phyloP scores from a whole-genome alignment of 169 alveolate genomes.

The Pseudocohnilembus persalinus region DNA sequence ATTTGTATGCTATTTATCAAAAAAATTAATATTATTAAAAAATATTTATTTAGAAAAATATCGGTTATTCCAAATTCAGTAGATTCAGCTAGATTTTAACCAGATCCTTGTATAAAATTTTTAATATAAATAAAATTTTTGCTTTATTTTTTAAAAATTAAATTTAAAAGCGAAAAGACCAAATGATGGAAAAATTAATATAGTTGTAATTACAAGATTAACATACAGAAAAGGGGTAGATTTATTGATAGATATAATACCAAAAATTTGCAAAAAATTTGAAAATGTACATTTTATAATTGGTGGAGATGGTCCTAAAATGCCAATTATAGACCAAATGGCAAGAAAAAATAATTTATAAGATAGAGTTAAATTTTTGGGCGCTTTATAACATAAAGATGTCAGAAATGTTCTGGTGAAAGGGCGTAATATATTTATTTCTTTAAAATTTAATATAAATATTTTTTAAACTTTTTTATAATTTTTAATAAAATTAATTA shows the following conservation, averaged over 20 bases:
- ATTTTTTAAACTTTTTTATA: too few species aligned
- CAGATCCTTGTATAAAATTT: conserved; percentile 63
- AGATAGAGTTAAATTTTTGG: conserved; percentile 90
- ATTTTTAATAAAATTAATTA: background rate
- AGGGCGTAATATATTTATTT: conserved; percentile 82
- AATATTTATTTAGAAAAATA: too few species aligned
- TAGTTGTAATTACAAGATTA: conserved; percentile 95
- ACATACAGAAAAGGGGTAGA: conserved; percentile 98
- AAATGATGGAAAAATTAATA: conserved; percentile 76
- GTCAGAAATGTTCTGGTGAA: conserved; percentile 93
- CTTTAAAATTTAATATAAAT: background rate
- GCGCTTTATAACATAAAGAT: conserved; percentile 91
- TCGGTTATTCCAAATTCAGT: conserved; percentile 92
- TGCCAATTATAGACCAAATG: conserved; percentile 92
- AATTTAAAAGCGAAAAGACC: conserved; percentile 29
- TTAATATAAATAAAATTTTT: too few species aligned
- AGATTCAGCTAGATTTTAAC: conserved; percentile 83
- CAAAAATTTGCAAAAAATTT: conserved; percentile 92
- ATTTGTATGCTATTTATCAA: too few species aligned
- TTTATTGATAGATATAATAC: conserved; percentile 95
- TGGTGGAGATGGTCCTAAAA: conserved; percentile 99
- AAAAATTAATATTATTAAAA: too few species aligned
- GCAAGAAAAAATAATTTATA: conserved; percentile 90
- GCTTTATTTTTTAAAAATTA: too few species aligned
- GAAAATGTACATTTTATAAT: conserved; percentile 89